A percentile compares a stretch with the other conserved stretches of the same genome.
Evolutionary conservation across 73 alveolate genomes (phyloP).

Genomic region (Diophrys appendiculata): DNA sequence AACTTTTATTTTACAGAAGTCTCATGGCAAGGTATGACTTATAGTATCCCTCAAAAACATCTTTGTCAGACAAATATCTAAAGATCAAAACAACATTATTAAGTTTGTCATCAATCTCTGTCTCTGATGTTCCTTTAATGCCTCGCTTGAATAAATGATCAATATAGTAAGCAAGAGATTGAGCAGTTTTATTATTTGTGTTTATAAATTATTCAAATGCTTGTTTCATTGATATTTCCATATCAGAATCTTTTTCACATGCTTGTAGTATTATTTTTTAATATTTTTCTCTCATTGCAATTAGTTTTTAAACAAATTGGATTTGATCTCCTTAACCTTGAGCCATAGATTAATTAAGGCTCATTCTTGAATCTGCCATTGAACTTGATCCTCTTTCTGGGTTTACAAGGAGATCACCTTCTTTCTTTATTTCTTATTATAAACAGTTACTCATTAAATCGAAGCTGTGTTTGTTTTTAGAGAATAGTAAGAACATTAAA

Average conservation of each 20-base stretch:
- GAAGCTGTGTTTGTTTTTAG: not conserved
- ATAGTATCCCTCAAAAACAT: constrained; percentile 67
- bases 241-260: constrained; percentile 45
- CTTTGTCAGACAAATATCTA: constrained; percentile 67
- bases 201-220: constrained; percentile 70
- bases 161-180: constrained; percentile 65
- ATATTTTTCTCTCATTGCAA: constrained; percentile 58
- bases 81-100: constrained; percentile 51
- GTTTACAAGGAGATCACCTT: constrained; percentile 33
- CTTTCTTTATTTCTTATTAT: constrained; percentile 20
- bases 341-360: not conserved
- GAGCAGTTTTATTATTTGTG: constrained; percentile 61
- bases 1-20: constrained; percentile 31
- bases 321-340: constrained; percentile 16
- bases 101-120: constrained; percentile 51
- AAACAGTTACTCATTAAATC: constrained; percentile 21
- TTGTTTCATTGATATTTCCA: constrained; percentile 53
- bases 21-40: constrained; percentile 57
- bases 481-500: constrained; percentile 57
- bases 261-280: constrained; percentile 27
- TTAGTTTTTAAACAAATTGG: constrained; percentile 32
- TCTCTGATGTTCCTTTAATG: constrained; percentile 50
- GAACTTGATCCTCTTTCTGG: constrained; percentile 16
- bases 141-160: constrained; percentile 63
- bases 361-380: not conserved